These are phyloP conservation scores for Trichoderma gracile DNA, from an alignment of 2,329 filamentous ascomycete species.

Conservation along the genomic window DNA sequence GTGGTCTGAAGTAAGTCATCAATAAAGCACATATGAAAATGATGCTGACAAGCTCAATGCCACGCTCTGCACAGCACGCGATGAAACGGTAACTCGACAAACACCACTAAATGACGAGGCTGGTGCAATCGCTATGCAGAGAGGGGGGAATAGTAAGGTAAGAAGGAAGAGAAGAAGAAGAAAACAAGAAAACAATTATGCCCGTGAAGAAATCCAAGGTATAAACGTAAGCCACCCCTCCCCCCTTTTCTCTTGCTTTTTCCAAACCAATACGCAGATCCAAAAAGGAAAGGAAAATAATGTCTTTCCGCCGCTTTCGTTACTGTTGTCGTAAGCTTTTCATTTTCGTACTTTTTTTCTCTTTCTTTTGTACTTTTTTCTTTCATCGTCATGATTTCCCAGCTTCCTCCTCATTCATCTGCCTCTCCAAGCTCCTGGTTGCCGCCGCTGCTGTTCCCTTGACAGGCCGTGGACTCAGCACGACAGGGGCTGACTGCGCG, in stretches of 20 bases:
- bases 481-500: constrained; percentile 33
- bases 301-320: constrained; percentile 10
- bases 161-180: neutral
- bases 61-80: constrained; percentile 22
- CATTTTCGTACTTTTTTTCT: neutral
- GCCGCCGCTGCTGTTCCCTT: constrained; percentile 39
- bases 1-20: neutral
- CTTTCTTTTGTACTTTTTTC: neutral
- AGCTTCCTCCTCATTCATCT: constrained; percentile 29
- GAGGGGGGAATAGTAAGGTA: neutral
- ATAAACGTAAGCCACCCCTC: neutral
- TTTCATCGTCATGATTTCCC: constrained; percentile 3
- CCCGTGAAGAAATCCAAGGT: constrained; percentile 16
- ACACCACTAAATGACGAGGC: constrained; percentile 16
- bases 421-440: constrained; percentile 40
- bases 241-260: neutral
- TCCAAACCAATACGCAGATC: constrained; percentile 12
- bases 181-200: constrained; percentile 17
- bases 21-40: constrained; percentile 12
- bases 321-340: constrained; percentile 14
- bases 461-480: constrained; percentile 47
- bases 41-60: constrained; percentile 23
- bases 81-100: constrained; percentile 12
- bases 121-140: constrained; percentile 22
- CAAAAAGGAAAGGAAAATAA: neutral